A percentile compares a stretch with the other conserved stretches of the same genome.
Conservation (phyloP, 495 filamentous ascomycete genomes). For the Aspergillus biplanus region DNA sequence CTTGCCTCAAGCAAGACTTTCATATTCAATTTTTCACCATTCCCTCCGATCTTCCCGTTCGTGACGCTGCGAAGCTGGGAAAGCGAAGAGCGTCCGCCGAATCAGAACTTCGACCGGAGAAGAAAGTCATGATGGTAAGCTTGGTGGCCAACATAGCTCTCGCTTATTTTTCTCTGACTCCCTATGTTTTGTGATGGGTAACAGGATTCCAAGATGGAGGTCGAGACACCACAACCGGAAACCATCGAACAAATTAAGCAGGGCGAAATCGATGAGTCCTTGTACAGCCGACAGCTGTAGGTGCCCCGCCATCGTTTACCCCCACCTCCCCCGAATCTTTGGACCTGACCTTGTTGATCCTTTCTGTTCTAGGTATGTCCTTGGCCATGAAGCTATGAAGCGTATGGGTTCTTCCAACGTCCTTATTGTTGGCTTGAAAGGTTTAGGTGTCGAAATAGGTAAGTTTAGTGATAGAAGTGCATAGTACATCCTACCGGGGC, state of each 20-base stretch:
- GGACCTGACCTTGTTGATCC: conserved; percentile 6
- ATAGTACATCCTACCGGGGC: conserved; percentile 1
- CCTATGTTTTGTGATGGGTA: not conserved
- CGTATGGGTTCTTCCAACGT: conserved; percentile 97
- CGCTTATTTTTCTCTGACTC: conserved; percentile 22
- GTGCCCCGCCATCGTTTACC: conserved; percentile 20
- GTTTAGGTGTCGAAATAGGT: conserved; percentile 94
- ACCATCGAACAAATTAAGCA: conserved; percentile 62
- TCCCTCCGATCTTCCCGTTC: conserved; percentile 57
- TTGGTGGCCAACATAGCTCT: not conserved
- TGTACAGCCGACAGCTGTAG: conserved; percentile 95
- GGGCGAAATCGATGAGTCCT: conserved; percentile 88
- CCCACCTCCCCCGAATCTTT: not conserved
- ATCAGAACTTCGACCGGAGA: conserved; percentile 65
- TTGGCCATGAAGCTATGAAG: conserved; percentile 99
- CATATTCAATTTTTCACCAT: conserved; percentile 52
- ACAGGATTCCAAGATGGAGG: conserved; percentile 79
- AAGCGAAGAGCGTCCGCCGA: conserved; percentile 84
- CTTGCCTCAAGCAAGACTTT: conserved; percentile 60
- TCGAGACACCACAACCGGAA: conserved; percentile 63
- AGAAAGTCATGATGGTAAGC: conserved; percentile 86
- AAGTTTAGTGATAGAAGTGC: conserved; percentile 27
- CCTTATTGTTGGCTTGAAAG: conserved; percentile 88
- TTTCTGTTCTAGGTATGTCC: conserved; percentile 66
- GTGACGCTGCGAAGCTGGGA: conserved; percentile 69